Evolutionary conservation across 2,329 filamentous ascomycete genomes (phyloP), one percentile per base, ranked within the genome.

Genomic region (Aspergillus flavus): DNA sequence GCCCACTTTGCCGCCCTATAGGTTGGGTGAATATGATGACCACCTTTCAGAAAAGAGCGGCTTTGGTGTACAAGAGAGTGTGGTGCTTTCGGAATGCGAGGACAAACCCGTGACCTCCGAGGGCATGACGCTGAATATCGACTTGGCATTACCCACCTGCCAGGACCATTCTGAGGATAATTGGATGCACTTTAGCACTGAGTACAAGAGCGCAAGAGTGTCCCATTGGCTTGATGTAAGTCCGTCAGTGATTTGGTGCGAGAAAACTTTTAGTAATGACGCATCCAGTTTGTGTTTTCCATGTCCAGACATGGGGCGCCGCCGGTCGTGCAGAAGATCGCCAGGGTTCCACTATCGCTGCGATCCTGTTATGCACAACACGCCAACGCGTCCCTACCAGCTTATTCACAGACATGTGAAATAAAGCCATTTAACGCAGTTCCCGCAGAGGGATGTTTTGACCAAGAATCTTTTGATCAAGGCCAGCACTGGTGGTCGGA

Each of bases 181-280:
- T 36, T 58, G 58, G 11, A 62, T 67, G 65, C 65, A 67, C 52
- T 65, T 59, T 55, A 64, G 63, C 48, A 63, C 63, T 21, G 52
- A 59, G 41, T 63, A 65, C 26, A 59, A 63, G 54, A 67, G 63
- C 19, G 61, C 63, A 12, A 43, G 56, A 23, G 60, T 67, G 16
- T 55, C 34, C 12, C 65, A 67, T 30, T 67, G 61, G 63, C 53
- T 67, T n/a, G 63, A 67, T 63, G 65, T 67, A 62, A 57, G 63
- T 28, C 7, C 19, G n/a, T 52, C 26, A 34, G 16, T 32, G 28
- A 21, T 32, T 52, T 52, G 21, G 23, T 48, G 11, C 21, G 21
- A 28, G 21, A 48, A 28, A 28, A 26, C 6, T 7, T 48, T 23
- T 48, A 28, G 45, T 48, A 48, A 57, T 21, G 32, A 30, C 16